Percentiles rank a stretch among this genome's conserved stretches.
Conservation (phyloP, 1,139 yeast species). For the Komagataea norvegica region DNA sequence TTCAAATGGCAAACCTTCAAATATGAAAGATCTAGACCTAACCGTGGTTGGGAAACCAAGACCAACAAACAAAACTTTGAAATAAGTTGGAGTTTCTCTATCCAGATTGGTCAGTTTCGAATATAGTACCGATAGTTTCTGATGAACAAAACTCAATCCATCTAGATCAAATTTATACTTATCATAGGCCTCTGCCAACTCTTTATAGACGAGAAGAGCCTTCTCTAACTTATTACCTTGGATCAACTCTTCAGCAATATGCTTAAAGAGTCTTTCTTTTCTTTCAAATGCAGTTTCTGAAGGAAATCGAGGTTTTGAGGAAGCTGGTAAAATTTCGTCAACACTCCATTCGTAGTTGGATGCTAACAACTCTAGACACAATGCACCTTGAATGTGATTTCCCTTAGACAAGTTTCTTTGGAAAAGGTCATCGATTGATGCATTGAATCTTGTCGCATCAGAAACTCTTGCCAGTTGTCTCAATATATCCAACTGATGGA, state of each 20-base stretch:
- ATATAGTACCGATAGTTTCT: slow-evolving; percentile 64
- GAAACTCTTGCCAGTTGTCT: slow-evolving; percentile 75
- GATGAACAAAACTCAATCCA: slow-evolving; percentile 72
- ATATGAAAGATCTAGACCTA: slow-evolving; percentile 72
- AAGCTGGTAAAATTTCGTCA: slow-evolving; percentile 49
- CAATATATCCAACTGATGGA: slow-evolving; percentile 72
- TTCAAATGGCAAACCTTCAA: slow-evolving; percentile 85
- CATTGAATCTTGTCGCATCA: slow-evolving; percentile 75
- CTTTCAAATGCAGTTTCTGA: slow-evolving; percentile 77
- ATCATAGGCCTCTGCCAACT: slow-evolving; percentile 70
- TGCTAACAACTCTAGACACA: slow-evolving; percentile 73
- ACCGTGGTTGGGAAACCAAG: slow-evolving; percentile 77
- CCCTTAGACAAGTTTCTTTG: slow-evolving; percentile 56
- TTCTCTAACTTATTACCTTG: slow-evolving; percentile 73
- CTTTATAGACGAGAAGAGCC: slow-evolving; percentile 74
- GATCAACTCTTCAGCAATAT: slow-evolving; percentile 67
- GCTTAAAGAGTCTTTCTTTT: slow-evolving; percentile 66
- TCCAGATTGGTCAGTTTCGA: slow-evolving; percentile 66
- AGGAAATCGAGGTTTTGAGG: slow-evolving; percentile 68
- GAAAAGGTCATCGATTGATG: slow-evolving; percentile 71
- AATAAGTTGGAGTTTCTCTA: slow-evolving; percentile 71
- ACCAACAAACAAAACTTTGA: slow-evolving; percentile 78
- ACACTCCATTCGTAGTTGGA: slow-evolving; percentile 76
- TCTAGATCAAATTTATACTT: slow-evolving; percentile 69
- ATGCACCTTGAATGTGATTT: slow-evolving; percentile 78